A percentile compares a stretch with the other conserved stretches of the same genome.
Conservation (phyloP, 179 eudicot species). For the Beta lomatogona region DNA sequence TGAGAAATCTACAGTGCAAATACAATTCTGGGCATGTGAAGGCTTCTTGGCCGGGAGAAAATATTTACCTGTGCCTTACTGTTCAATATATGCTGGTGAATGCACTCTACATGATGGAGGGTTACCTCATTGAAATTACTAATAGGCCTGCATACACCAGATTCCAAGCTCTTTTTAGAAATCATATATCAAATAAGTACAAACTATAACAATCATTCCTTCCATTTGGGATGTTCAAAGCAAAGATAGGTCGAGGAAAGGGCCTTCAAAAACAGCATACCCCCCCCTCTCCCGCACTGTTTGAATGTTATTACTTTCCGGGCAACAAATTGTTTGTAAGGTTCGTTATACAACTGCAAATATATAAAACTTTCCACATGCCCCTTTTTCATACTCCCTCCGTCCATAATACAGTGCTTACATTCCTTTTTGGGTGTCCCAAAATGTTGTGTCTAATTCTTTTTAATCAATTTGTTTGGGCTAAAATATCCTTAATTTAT, state of each 20-base stretch:
- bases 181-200: not conserved
- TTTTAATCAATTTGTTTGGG: too few relatives aligned
- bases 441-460: too few relatives aligned
- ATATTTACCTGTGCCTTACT: constrained; percentile 55
- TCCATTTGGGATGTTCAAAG: not conserved
- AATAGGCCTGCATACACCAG: constrained; percentile 47
- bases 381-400: too few relatives aligned
- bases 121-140: constrained; percentile 69
- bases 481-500: too few relatives aligned
- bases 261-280: not conserved
- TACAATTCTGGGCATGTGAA: not conserved
- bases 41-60: not conserved
- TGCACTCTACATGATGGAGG: constrained; percentile 67
- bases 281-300: not conserved
- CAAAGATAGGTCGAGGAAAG: not conserved
- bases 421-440: too few relatives aligned
- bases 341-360: too few relatives aligned
- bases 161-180: constrained; percentile 8
- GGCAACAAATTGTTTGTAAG: not conserved
- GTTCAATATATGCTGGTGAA: constrained; percentile 62
- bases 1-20: not conserved
- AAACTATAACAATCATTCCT: not conserved
- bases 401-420: too few relatives aligned
- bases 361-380: too few relatives aligned
- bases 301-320: not conserved